Conservation (phyloP, 495 filamentous ascomycete species). For the Jackrogersella multiformis region DNA sequence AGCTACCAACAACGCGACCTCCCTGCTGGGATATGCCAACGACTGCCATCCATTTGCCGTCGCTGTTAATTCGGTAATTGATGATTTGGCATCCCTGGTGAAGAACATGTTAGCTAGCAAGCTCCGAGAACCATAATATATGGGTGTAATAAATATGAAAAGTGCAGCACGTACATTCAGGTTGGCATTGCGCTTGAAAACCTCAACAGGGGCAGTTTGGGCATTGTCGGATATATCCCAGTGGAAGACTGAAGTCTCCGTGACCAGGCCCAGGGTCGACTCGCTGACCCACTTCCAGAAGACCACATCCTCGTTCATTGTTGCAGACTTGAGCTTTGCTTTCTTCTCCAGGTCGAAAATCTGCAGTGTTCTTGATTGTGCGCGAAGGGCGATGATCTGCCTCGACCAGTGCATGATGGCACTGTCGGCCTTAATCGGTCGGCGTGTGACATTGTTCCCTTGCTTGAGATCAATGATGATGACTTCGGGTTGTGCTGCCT, state of each 20-base stretch:
- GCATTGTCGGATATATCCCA: conserved; percentile 92
- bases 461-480: conserved; percentile 97
- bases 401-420: conserved; percentile 99
- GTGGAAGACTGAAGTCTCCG: conserved; percentile 89
- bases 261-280: conserved; percentile 85
- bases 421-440: conserved; percentile 98
- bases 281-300: conserved; percentile 99
- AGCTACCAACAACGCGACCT: conserved; percentile 91
- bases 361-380: conserved; percentile 89
- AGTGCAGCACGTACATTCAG: conserved; percentile 70
- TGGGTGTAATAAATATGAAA: not conserved
- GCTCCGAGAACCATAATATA: not conserved
- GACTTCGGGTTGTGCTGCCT: conserved; percentile 85
- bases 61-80: conserved; percentile 96
- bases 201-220: conserved; percentile 81
- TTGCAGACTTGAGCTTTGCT: conserved; percentile 90
- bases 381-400: conserved; percentile 96
- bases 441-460: conserved; percentile 87
- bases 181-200: conserved; percentile 92
- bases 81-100: conserved; percentile 93
- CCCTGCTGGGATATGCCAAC: conserved; percentile 94
- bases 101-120: conserved; percentile 33
- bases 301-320: conserved; percentile 94
- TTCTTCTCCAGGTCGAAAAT: conserved; percentile 95
- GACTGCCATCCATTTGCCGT: conserved; percentile 97